Base-by-base conservation (phyloP, 208 protist species). In the Leishmania lainsoni region DNA sequence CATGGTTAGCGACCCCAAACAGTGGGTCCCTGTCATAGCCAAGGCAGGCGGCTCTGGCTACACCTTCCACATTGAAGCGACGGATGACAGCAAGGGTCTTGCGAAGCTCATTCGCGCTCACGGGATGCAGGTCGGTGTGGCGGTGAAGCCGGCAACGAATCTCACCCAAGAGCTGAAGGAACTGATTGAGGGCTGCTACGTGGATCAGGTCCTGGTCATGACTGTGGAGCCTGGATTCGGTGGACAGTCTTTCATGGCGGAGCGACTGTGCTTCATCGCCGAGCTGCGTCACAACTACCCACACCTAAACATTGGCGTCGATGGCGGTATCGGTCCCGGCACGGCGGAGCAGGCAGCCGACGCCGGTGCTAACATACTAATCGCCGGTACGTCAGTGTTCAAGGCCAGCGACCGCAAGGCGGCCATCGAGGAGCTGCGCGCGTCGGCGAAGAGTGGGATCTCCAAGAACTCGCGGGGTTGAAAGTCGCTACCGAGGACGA, bases 151-250 rank as follows among this genome's bases (percentile, higher is more conserved):
- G 54, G 91, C 94, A 52, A 99, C 98, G 22, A 81, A 80, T 75
- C 87, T 83, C n/a, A 90, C 92, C 5, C 83, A 76, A 3, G 81
- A 86, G 59, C 83, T 92, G 42, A 76, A 76, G 22, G 81, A 76
- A 68, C 92, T 98, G n/a, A 78, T 97, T 45, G 87, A 93, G 59
- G 79, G 91, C 71, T 93, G 94, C 84, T 85, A 98, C 35, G 87
- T 99, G 12, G 98, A 99, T 87, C 98, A 99, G 91, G 92, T 99
- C 29, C 94, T 99, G 45, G 91, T 99, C 48, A 99, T 99, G 98
- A 99, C 99, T 4, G 99, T 99, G 29, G 98, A 99, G 86, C 99
- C 99, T 26, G 99, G 99, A 61, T 99, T 99, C 81, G 99, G 99
- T 52, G 99, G 99, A 29, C 99, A 99, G 91, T 91, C 87, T 2